Evolutionary conservation across 23 red algal genomes (phyloP).

Genomic region (Chondrus crispus): DNA sequence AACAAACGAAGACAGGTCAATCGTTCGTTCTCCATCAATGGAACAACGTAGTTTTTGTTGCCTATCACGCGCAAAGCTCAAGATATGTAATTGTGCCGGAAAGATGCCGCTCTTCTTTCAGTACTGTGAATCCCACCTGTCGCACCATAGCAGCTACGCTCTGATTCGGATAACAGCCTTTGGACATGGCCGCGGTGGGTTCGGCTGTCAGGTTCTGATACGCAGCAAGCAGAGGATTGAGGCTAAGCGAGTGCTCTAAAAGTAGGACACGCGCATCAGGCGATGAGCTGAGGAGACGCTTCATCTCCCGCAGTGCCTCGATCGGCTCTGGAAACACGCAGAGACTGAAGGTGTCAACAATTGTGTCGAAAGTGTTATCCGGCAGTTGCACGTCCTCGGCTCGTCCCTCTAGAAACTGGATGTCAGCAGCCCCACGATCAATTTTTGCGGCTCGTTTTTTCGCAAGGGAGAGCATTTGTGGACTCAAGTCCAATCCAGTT

Average conservation of each 20-base stretch:
- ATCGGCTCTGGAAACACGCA: slow-evolving; percentile 60
- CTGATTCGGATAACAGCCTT: slow-evolving; percentile 79
- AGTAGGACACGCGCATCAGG: slow-evolving; percentile 61
- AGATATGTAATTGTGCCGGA: slow-evolving; percentile 35
- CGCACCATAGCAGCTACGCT: slow-evolving; percentile 23
- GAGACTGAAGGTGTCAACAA: slow-evolving; percentile 81
- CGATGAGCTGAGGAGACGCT: slow-evolving; percentile 23
- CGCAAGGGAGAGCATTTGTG: slow-evolving; percentile 49
- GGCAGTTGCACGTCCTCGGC: slow-evolving; percentile 43
- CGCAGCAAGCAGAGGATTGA: slow-evolving; percentile 19
- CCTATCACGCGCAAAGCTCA: slow-evolving; percentile 11
- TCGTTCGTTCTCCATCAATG: background rate
- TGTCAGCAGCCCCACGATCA: background rate
- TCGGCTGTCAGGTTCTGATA: slow-evolving; percentile 68
- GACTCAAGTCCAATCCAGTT: slow-evolving; percentile 64
- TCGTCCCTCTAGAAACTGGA: background rate
- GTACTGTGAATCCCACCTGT: slow-evolving; percentile 24
- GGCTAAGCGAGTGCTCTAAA: slow-evolving; percentile 65
- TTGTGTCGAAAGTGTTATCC: slow-evolving; percentile 56
- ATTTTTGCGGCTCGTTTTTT: background rate
- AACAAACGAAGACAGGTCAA: background rate
- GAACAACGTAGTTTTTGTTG: background rate
- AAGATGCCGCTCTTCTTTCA: background rate
- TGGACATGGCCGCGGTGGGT: slow-evolving; percentile 39
- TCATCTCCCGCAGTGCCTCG: slow-evolving; percentile 54